A percentile compares a stretch with the other conserved stretches of the same genome.
phyloP scores from a whole-genome alignment of 495 filamentous ascomycete genomes.

The Letharia lupina region DNA sequence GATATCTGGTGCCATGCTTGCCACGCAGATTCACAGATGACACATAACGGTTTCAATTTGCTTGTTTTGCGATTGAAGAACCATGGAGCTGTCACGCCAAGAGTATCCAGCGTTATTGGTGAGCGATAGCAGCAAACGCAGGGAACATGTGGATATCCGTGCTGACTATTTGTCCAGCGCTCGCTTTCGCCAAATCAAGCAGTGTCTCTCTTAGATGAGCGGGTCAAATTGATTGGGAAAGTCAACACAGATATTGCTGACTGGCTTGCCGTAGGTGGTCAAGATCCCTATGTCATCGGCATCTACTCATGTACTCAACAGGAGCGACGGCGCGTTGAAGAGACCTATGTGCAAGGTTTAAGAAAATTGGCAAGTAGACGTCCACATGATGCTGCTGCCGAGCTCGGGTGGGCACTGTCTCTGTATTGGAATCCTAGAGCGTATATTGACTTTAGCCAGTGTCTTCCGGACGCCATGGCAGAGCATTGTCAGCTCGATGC shows the following conservation, averaged over 20 bases:
- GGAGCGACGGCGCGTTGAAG: constrained; percentile 92
- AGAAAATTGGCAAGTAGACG: constrained; percentile 66
- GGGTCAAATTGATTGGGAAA: constrained; percentile 75
- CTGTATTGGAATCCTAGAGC: constrained; percentile 13
- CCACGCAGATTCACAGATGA: not conserved
- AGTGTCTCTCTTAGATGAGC: constrained; percentile 74
- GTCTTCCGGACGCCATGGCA: constrained; percentile 90
- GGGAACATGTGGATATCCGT: constrained; percentile 6
- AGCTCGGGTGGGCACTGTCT: constrained; percentile 63
- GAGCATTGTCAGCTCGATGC: constrained; percentile 73
- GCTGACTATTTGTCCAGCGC: constrained; percentile 44
- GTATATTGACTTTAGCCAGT: constrained; percentile 39
- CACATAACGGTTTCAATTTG: not conserved
- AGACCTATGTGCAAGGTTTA: constrained; percentile 76
- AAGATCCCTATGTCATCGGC: not conserved
- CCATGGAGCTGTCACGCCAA: constrained; percentile 74
- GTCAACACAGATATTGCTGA: constrained; percentile 91
- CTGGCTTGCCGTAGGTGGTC: constrained; percentile 76
- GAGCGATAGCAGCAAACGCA: constrained; percentile 32
- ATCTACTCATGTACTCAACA: constrained; percentile 31
- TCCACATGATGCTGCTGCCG: constrained; percentile 62
- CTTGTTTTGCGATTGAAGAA: constrained; percentile 13
- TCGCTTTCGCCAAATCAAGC: constrained; percentile 79
- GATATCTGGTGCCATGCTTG: not conserved
- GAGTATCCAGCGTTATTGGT: constrained; percentile 98